Percentiles rank a stretch among this genome's conserved stretches.
These are phyloP conservation scores for Alternaria sp. DNA, from an alignment of 2,329 filamentous ascomycete species.

Conservation along the genomic window DNA sequence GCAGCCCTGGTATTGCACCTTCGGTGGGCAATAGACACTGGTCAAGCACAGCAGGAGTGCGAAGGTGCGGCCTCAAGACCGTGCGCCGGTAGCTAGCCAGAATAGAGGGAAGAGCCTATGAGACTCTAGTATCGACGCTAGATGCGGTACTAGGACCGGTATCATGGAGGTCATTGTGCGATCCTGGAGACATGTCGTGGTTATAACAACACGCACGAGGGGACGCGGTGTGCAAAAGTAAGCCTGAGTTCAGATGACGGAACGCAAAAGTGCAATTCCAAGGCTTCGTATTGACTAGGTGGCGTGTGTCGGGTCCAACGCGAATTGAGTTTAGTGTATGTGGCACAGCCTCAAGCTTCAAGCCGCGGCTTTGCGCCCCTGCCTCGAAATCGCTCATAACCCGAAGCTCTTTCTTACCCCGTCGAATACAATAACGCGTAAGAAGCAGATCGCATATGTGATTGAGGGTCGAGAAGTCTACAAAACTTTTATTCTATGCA, in stretches of 20 bases:
- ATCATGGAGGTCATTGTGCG: background rate
- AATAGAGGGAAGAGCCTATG: background rate
- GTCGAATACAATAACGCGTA: background rate
- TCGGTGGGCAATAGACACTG: background rate
- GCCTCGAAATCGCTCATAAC: background rate
- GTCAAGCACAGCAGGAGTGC: background rate
- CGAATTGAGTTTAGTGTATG: background rate
- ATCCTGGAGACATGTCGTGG: background rate
- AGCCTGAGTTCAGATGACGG: background rate
- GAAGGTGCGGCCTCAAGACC: background rate
- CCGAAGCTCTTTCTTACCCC: background rate
- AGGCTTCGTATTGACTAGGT: background rate
- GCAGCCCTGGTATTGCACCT: background rate
- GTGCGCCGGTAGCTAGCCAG: background rate
- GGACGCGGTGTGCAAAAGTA: constrained; percentile 7
- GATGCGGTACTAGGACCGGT: background rate
- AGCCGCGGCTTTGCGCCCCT: background rate
- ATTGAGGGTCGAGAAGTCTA: no score
- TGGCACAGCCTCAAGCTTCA: background rate
- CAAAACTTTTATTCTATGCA: no score
- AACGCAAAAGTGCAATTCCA: constrained; percentile 11
- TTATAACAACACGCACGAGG: background rate
- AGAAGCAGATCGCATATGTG: background rate
- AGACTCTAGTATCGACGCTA: background rate
- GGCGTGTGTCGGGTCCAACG: background rate